A percentile compares a stretch with the other conserved stretches of the same genome.
phyloP scores from a whole-genome alignment of 2,329 filamentous ascomycete genomes.

The Metarhizium guizhouense region DNA sequence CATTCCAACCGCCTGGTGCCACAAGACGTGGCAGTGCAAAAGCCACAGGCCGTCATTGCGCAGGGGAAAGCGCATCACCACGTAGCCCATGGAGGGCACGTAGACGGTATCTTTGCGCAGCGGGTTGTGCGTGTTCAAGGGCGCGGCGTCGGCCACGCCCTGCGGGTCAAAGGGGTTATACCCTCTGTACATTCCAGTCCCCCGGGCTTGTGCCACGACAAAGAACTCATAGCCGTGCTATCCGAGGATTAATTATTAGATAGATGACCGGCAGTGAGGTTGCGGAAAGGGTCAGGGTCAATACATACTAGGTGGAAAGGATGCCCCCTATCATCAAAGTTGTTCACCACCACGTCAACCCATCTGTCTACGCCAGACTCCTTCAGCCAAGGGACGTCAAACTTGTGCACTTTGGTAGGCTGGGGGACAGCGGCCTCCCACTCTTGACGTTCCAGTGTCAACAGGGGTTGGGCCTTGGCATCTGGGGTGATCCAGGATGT shows the following conservation, averaged over 20 bases:
- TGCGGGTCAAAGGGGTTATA: slow-evolving; percentile 10
- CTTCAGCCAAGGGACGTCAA: slow-evolving; percentile 11
- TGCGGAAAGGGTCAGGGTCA: too few relatives aligned
- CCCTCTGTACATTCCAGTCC: slow-evolving; percentile 4
- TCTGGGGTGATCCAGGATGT: slow-evolving; percentile 11
- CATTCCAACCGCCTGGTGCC: slow-evolving; percentile 26
- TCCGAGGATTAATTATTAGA: not conserved
- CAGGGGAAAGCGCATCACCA: slow-evolving; percentile 22
- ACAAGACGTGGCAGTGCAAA: slow-evolving; percentile 26
- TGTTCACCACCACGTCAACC: slow-evolving; percentile 40
- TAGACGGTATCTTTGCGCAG: slow-evolving; percentile 22
- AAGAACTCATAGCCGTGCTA: slow-evolving; percentile 14
- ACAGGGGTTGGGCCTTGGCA: slow-evolving; percentile 7
- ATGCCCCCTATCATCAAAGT: slow-evolving; percentile 38
- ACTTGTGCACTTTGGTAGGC: slow-evolving; percentile 7
- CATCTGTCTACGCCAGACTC: slow-evolving; percentile 20
- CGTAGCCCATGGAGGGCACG: slow-evolving; percentile 25
- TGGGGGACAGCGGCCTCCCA: slow-evolving; percentile 11
- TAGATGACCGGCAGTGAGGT: too few relatives aligned
- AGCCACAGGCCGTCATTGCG: slow-evolving; percentile 27
- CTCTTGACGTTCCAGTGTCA: slow-evolving; percentile 6
- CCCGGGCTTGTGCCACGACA: slow-evolving; percentile 7
- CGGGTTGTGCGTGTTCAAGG: slow-evolving; percentile 13
- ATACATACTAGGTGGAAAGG: slow-evolving; percentile 36
- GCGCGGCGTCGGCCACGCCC: not conserved